Percentiles rank a stretch among this genome's conserved stretches.
phyloP scores from a whole-genome alignment of 495 filamentous ascomycete species.

The Lasiosphaeria ovina region DNA sequence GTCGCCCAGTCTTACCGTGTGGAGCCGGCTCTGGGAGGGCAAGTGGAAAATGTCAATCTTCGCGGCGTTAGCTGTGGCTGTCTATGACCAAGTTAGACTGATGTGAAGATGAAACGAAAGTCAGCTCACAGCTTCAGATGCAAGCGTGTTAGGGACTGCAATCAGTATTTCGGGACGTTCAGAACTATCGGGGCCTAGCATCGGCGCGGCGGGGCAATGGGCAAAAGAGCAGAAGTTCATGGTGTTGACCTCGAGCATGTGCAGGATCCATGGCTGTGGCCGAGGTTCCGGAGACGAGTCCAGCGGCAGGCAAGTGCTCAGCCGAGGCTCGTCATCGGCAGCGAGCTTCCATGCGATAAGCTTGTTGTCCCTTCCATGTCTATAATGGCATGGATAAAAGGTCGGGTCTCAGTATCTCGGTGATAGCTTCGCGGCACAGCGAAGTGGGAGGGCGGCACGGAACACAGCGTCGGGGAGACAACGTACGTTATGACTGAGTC shows the following conservation, averaged over 20 bases:
- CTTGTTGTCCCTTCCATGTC: conserved; percentile 84
- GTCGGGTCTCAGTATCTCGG: conserved; percentile 1
- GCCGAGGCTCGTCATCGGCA: conserved; percentile 56
- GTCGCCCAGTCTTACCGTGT: conserved; percentile 59
- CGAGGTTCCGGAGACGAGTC: conserved; percentile 42
- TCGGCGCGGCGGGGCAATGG: conserved; percentile 43
- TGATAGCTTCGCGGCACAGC: not conserved
- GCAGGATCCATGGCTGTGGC: conserved; percentile 77
- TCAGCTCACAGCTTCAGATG: conserved; percentile 63
- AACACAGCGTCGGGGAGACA: conserved; percentile 2
- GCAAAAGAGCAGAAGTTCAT: conserved; percentile 95
- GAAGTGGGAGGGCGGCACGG: not conserved
- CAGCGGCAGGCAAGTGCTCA: conserved; percentile 72
- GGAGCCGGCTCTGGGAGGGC: conserved; percentile 65
- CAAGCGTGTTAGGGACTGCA: conserved; percentile 73
- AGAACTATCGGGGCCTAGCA: not conserved
- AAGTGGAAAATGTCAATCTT: conserved; percentile 85
- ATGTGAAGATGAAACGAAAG: not conserved
- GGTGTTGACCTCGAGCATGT: conserved; percentile 82
- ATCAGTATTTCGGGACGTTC: conserved; percentile 50
- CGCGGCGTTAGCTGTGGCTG: not conserved
- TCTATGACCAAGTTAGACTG: not conserved
- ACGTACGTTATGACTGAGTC: conserved; percentile 75
- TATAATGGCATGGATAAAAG: conserved; percentile 2
- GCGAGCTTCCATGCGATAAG: conserved; percentile 79